A percentile compares a stretch with the other conserved stretches of the same genome.
Evolutionary conservation across 306 rosid species (phyloP).

Genomic region (Malus sylvestris): DNA sequence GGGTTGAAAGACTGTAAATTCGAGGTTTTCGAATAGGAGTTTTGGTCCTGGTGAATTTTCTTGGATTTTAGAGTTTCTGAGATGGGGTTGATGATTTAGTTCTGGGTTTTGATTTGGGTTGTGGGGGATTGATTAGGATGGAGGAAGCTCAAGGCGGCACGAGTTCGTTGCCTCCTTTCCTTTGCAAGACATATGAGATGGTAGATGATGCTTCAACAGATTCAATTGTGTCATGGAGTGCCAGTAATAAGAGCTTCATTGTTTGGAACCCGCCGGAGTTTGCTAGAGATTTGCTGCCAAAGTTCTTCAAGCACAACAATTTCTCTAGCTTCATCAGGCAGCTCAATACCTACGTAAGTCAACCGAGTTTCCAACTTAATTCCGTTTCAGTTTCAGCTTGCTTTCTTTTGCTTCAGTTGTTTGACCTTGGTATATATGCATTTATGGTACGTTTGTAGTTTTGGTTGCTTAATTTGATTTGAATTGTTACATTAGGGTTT

Average conservation of each 20-base stretch:
- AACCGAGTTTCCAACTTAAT: slow-evolving; percentile 12
- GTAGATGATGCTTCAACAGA: slow-evolving; percentile 63
- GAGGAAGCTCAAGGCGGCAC: slow-evolving; percentile 63
- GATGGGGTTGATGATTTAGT: slow-evolving; percentile 8
- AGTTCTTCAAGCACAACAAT: slow-evolving; percentile 77
- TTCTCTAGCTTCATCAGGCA: slow-evolving; percentile 93
- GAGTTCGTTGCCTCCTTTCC: slow-evolving; percentile 69
- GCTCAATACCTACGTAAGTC: slow-evolving; percentile 84
- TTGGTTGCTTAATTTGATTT: neutral
- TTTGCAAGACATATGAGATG: slow-evolving; percentile 77
- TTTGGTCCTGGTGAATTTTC: neutral
- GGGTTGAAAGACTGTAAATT: slow-evolving; percentile 9
- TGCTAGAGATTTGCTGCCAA: slow-evolving; percentile 54
- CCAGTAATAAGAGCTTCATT: slow-evolving; percentile 50
- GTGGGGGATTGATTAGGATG: slow-evolving; percentile 36
- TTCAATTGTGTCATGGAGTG: slow-evolving; percentile 71
- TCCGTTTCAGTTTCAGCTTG: neutral
- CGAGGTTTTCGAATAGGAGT: neutral
- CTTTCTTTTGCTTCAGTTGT: too few species aligned
- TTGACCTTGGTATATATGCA: neutral
- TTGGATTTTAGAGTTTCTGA: neutral
- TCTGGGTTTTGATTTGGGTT: slow-evolving; percentile 31
- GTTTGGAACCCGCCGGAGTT: slow-evolving; percentile 76
- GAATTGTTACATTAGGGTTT: slow-evolving; percentile 54
- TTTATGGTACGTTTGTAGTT: neutral